These are phyloP conservation scores for Aureoboletus auriporus DNA, from an alignment of 768 basidiomycete species.

Conservation along the genomic window DNA sequence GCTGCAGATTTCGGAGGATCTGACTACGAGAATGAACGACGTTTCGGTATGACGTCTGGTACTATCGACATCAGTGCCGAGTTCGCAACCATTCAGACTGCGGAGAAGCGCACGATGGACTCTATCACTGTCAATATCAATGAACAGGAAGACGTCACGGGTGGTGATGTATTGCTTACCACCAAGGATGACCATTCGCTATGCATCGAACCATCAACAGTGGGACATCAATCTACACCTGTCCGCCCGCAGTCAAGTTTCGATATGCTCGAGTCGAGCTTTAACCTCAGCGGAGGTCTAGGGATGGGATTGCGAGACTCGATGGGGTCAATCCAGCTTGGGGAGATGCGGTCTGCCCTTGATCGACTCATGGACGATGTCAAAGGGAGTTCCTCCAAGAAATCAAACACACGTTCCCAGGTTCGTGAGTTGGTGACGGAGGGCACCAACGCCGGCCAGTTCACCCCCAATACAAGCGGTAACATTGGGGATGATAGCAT, in stretches of 20 bases:
- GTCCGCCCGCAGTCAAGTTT: conserved; percentile 11
- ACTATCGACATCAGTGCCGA: conserved; percentile 40
- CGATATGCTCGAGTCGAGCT: conserved; percentile 19
- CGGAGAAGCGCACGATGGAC: conserved; percentile 37
- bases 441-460: conserved; percentile 30
- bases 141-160: neutral
- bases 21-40: conserved; percentile 29
- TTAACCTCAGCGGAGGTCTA: conserved; percentile 21
- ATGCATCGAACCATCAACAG: neutral
- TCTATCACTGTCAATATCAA: neutral
- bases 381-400: conserved; percentile 26
- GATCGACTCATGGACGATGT: conserved; percentile 74
- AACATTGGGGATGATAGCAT: conserved; percentile 26
- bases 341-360: conserved; percentile 70
- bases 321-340: conserved; percentile 51
- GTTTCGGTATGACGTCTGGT: conserved; percentile 37
- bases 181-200: neutral
- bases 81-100: conserved; percentile 46
- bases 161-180: neutral
- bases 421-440: conserved; percentile 30
- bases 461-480: conserved; percentile 34
- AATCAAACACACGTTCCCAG: conserved; percentile 8
- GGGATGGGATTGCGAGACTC: conserved; percentile 33
- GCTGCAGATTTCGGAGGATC: conserved; percentile 1
- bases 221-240: conserved; percentile 8